Conservation (phyloP, 305 asterid species). For the Ilex paraguariensis region DNA sequence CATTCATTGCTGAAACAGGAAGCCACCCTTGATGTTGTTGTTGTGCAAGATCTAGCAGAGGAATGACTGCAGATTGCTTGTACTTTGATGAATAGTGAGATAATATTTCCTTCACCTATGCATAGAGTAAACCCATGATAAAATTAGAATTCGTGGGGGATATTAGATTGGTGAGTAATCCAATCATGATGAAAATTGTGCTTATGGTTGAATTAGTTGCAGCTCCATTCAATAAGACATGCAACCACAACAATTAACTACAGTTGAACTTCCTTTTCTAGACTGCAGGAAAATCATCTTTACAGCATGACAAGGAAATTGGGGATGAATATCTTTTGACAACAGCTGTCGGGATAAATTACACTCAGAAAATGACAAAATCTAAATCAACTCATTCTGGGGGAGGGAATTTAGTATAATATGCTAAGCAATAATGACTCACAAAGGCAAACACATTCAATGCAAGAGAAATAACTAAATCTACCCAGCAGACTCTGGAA, state of each 20-base stretch:
- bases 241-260: not conserved
- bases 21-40: constrained; percentile 99
- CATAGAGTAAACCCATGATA: constrained; percentile 11
- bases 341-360: too few relatives aligned
- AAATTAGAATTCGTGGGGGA: too few relatives aligned
- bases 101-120: constrained; percentile 76
- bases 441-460: too few relatives aligned
- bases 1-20: constrained; percentile 96
- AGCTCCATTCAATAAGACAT: not conserved
- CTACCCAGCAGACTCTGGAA: too few relatives aligned
- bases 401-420: too few relatives aligned
- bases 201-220: not conserved
- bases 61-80: constrained; percentile 95
- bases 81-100: constrained; percentile 91
- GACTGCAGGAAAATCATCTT: not conserved
- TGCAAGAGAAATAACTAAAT: too few relatives aligned
- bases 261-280: not conserved
- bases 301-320: not conserved
- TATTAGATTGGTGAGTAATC: too few relatives aligned
- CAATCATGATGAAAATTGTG: not conserved
- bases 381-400: too few relatives aligned
- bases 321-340: too few relatives aligned
- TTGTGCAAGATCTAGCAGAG: constrained; percentile 97
- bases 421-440: too few relatives aligned
- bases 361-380: too few relatives aligned